Evolutionary conservation across 768 basidiomycete species (phyloP).

Genomic region (Pluteus cervinus): DNA sequence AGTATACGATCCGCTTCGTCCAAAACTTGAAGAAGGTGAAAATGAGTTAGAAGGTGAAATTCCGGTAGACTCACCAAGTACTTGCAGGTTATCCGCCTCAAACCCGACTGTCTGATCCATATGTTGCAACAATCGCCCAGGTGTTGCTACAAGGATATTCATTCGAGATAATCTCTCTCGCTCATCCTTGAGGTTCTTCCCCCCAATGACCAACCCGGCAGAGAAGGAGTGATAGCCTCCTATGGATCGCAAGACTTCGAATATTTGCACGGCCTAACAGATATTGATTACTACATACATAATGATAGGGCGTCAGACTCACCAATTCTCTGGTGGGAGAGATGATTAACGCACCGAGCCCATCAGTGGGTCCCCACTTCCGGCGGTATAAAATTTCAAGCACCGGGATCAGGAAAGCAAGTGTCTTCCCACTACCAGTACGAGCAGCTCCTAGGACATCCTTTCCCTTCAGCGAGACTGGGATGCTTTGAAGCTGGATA

Average conservation of each 20-base stretch:
- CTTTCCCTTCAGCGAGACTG: constrained; percentile 86
- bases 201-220: constrained; percentile 93
- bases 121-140: constrained; percentile 91
- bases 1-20: constrained; percentile 97
- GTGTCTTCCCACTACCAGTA: constrained; percentile 95
- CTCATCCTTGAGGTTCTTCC: constrained; percentile 93
- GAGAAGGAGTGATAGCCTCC: constrained; percentile 90
- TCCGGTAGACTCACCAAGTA: constrained; percentile 58
- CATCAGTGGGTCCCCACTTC: constrained; percentile 93
- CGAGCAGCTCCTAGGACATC: constrained; percentile 95
- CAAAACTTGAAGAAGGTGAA: constrained; percentile 50
- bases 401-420: constrained; percentile 92
- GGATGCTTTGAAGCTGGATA: constrained; percentile 88
- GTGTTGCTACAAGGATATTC: constrained; percentile 99
- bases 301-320: constrained; percentile 18
- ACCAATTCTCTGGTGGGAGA: constrained; percentile 93
- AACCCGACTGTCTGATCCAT: constrained; percentile 98
- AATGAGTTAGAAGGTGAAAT: not conserved
- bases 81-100: constrained; percentile 83
- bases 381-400: constrained; percentile 84
- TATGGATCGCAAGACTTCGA: constrained; percentile 90
- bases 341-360: constrained; percentile 86
- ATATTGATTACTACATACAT: not conserved
- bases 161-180: constrained; percentile 81
- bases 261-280: constrained; percentile 90